Percentiles rank a stretch among this genome's conserved stretches.
Evolutionary conservation across 2,329 filamentous ascomycete genomes (phyloP).

Genomic region (Phyllosticta capitalensis): DNA sequence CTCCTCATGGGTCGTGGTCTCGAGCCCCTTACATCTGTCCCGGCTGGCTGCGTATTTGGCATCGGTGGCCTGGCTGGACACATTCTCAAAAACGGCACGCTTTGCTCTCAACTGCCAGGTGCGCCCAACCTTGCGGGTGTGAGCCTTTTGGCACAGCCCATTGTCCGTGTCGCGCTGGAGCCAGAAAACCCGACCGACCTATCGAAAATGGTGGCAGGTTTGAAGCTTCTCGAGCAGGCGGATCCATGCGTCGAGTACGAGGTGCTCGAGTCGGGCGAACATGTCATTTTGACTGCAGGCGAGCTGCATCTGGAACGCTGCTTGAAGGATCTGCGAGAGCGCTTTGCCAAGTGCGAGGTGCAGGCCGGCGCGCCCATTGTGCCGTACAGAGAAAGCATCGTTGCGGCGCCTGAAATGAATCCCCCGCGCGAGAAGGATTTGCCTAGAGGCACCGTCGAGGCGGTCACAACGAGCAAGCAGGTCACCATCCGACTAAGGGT

Average conservation of each 20-base stretch:
- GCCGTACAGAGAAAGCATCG: constrained; percentile 87
- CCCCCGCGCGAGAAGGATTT: constrained; percentile 76
- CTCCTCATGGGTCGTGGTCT: constrained; percentile 90
- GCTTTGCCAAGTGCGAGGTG: constrained; percentile 89
- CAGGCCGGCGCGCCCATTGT: constrained; percentile 92
- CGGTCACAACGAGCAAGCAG: constrained; percentile 75
- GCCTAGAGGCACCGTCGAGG: constrained; percentile 69
- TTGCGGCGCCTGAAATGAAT: constrained; percentile 83
- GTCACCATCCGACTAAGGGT: constrained; percentile 69
- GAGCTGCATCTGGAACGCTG: constrained; percentile 92
- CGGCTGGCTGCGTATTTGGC: constrained; percentile 90
- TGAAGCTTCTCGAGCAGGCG: constrained; percentile 81
- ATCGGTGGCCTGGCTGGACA: constrained; percentile 87
- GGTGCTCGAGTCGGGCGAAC: constrained; percentile 83
- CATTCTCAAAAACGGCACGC: constrained; percentile 89
- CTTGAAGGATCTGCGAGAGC: constrained; percentile 81
- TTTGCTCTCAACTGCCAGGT: constrained; percentile 80
- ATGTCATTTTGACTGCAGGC: constrained; percentile 87
- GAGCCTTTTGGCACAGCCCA: constrained; percentile 70
- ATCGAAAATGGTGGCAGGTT: constrained; percentile 85
- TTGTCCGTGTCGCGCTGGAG: constrained; percentile 92
- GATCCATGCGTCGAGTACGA: constrained; percentile 96
- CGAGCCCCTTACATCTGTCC: constrained; percentile 72
- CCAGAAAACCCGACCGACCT: constrained; percentile 82
- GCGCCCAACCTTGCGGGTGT: constrained; percentile 86